Percentiles rank a stretch among this genome's conserved stretches.
These are phyloP conservation scores for Talaromyces funiculosus DNA, from an alignment of 2,329 filamentous ascomycete genomes.

Conservation along the genomic window DNA sequence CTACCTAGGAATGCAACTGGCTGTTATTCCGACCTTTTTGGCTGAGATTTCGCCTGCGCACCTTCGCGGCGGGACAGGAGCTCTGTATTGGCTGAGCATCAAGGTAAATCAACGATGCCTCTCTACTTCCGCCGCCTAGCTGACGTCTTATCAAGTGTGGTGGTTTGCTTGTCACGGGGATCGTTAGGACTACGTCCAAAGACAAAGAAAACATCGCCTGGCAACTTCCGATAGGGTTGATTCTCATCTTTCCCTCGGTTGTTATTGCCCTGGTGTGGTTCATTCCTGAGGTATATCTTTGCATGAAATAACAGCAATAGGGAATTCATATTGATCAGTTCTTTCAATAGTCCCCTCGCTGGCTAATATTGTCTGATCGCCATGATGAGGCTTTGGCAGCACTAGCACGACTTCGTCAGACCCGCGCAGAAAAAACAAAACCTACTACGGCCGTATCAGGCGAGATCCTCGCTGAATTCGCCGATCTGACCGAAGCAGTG, in stretches of 20 bases:
- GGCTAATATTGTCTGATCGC: background rate
- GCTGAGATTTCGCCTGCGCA: slow-evolving; percentile 21
- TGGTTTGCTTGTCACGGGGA: slow-evolving; percentile 17
- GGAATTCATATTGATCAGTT: background rate
- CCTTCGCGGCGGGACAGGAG: slow-evolving; percentile 16
- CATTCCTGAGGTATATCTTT: slow-evolving; percentile 21
- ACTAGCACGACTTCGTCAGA: background rate
- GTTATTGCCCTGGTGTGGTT: slow-evolving; percentile 23
- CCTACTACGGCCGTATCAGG: background rate
- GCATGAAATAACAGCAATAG: no score
- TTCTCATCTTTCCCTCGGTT: slow-evolving; percentile 19
- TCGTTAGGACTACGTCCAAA: slow-evolving; percentile 13
- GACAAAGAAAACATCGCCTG: slow-evolving; percentile 26
- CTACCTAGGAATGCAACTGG: slow-evolving; percentile 40
- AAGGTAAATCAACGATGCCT: slow-evolving; percentile 4
- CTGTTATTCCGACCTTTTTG: slow-evolving; percentile 31
- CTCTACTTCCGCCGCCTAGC: background rate
- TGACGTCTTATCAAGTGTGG: slow-evolving; percentile 6
- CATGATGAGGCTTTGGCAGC: background rate
- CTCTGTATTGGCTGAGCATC: slow-evolving; percentile 18
- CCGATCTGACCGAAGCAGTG: background rate
- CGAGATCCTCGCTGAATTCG: background rate
- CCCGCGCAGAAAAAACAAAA: background rate
- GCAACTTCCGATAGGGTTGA: slow-evolving; percentile 21
- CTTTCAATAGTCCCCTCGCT: slow-evolving; percentile 1